Evolutionary conservation across 139 green algal species (phyloP).

Genomic region (Monoraphidium neglectum): DNA sequence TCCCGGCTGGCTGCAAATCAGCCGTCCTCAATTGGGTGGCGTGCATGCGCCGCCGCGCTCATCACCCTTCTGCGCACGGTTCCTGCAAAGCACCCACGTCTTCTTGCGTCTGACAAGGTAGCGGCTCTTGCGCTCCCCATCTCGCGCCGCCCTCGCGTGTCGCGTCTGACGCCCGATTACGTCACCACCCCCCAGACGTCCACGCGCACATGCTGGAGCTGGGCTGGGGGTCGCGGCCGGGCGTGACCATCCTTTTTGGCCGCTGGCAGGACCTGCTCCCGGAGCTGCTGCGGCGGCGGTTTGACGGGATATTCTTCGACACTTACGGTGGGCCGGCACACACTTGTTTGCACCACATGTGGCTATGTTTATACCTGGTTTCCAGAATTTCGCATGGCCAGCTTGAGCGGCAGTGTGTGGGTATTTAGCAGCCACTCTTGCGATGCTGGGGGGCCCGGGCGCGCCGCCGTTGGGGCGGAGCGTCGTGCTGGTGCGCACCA

Average conservation of each 20-base stretch:
- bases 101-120: no score
- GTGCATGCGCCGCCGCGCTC: no score
- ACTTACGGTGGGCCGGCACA: constrained; percentile 70
- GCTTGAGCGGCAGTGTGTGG: neutral
- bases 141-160: no score
- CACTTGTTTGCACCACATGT: neutral
- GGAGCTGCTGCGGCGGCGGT: constrained; percentile 48
- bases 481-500: neutral
- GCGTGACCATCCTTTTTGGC: constrained; percentile 84
- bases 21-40: no score
- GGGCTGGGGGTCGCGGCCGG: constrained; percentile 80
- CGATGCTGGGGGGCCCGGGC: neutral
- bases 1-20: no score
- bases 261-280: constrained; percentile 90
- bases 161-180: no score
- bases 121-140: no score
- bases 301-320: constrained; percentile 97
- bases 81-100: no score
- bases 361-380: neutral
- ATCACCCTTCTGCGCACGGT: no score
- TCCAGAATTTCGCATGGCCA: neutral
- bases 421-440: neutral
- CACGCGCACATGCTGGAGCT: constrained; percentile 63
- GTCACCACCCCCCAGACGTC: constrained; percentile 69
- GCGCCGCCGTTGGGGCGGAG: constrained; percentile 2